A percentile compares a stretch with the other conserved stretches of the same genome.
These are phyloP conservation scores for Argentina anserina DNA, from an alignment of 306 rosid genomes.

Conservation along the genomic window DNA sequence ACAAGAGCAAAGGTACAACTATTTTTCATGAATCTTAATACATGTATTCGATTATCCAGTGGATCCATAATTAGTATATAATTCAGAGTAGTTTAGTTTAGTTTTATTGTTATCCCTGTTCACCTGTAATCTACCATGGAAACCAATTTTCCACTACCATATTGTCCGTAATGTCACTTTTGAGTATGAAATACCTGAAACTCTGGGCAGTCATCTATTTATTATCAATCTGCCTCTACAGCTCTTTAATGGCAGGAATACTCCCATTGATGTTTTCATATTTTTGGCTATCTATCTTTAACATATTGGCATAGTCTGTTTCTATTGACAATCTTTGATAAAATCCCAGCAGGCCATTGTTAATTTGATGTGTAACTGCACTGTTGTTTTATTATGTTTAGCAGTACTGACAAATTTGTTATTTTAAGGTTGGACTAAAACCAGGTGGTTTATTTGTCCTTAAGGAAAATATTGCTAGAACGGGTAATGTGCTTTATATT, in stretches of 20 bases:
- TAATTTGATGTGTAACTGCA: background rate
- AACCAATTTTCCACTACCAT: background rate
- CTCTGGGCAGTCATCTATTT: background rate
- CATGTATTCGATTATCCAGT: background rate
- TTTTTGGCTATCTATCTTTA: background rate
- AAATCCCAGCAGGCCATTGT: background rate
- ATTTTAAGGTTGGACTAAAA: conserved; percentile 74
- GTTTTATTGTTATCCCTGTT: no score
- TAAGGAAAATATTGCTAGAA: conserved; percentile 89
- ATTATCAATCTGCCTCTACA: background rate
- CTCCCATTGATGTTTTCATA: background rate
- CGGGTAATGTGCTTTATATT: conserved; percentile 44
- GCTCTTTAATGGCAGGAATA: background rate
- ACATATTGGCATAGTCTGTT: background rate
- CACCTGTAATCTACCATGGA: background rate
- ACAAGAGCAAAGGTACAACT: conserved; percentile 70
- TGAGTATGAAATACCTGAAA: background rate
- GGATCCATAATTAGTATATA: background rate
- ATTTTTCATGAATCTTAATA: conserved; percentile 15
- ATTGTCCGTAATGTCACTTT: background rate
- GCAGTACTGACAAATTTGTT: conserved; percentile 25
- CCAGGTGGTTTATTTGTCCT: conserved; percentile 77
- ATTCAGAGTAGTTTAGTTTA: background rate
- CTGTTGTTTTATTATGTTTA: background rate
- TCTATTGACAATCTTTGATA: background rate